A percentile compares a stretch with the other conserved stretches of the same genome.
Evolutionary conservation across 148 eudicot species (phyloP).

Genomic region (Beta vulgaris): DNA sequence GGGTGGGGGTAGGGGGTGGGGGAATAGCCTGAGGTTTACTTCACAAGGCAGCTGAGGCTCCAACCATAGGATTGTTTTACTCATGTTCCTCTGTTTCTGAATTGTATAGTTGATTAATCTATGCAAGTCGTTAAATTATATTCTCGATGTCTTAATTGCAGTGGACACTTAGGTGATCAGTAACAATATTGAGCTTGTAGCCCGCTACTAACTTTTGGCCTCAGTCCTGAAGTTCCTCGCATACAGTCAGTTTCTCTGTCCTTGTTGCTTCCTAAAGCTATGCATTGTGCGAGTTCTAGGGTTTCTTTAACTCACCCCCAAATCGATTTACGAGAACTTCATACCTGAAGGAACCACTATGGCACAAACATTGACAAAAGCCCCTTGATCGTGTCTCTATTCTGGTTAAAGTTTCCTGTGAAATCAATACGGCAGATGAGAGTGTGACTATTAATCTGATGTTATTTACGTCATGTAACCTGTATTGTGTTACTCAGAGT

Average conservation of each 20-base stretch:
- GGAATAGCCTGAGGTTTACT: not conserved
- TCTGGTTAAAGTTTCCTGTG: slow-evolving; percentile 4
- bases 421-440: not conserved
- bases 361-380: not conserved
- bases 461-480: not conserved
- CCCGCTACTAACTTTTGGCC: not conserved
- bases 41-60: not conserved
- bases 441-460: not conserved
- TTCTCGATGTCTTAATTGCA: not conserved
- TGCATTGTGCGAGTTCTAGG: not conserved
- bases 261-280: not conserved
- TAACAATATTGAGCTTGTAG: not conserved
- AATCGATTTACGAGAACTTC: not conserved
- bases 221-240: not conserved
- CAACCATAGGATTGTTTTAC: not conserved
- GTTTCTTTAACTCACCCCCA: not conserved
- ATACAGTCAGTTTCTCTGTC: not conserved
- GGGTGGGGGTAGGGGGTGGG: too few relatives aligned
- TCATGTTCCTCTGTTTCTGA: not conserved
- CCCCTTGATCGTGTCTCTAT: not conserved
- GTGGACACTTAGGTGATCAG: not conserved
- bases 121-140: not conserved
- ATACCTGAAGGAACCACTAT: not conserved
- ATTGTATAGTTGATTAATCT: not conserved
- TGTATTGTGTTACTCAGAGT: slow-evolving; percentile 1